Conservation (phyloP, 208 protist genomes). For the Novymonas esmeraldas region DNA sequence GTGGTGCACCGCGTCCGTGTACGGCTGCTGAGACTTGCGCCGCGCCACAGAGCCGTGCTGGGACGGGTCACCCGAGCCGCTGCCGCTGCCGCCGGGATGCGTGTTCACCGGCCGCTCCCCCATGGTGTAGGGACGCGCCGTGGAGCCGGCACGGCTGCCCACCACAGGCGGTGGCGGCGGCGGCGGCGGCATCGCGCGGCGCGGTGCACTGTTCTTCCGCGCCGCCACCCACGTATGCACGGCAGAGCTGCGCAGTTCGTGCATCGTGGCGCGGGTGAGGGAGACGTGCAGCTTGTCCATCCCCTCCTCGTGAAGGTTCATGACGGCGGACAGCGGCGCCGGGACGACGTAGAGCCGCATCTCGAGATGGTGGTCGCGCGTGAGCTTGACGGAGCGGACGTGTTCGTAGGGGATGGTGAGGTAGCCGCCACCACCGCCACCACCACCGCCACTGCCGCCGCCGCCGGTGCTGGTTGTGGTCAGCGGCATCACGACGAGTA, state of each 20-base stretch:
- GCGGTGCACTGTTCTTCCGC: conserved; percentile 68
- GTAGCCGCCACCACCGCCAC: conserved; percentile 47
- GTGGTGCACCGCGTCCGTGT: background rate
- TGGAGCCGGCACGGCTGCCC: conserved; percentile 5
- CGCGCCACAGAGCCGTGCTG: background rate
- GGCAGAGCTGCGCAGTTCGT: conserved; percentile 42
- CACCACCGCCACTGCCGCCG: conserved; percentile 1
- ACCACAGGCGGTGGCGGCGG: background rate
- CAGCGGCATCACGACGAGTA: conserved; percentile 72
- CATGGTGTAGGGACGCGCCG: conserved; percentile 8
- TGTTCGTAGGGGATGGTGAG: conserved; percentile 89
- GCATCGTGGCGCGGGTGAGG: conserved; percentile 71
- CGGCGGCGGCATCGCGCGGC: conserved; percentile 1
- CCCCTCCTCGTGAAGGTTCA: conserved; percentile 40
- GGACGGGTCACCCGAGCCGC: too few species aligned
- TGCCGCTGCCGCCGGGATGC: background rate
- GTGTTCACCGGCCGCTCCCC: conserved; percentile 19
- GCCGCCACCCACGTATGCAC: conserved; percentile 84
- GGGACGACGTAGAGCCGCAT: conserved; percentile 78
- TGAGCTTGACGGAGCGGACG: conserved; percentile 82
- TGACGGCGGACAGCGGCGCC: conserved; percentile 53
- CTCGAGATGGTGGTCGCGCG: conserved; percentile 69
- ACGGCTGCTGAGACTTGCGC: background rate
- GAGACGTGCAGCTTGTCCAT: conserved; percentile 68
- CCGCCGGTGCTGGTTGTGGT: conserved; percentile 46